Evolutionary conservation across 345 rosid genomes (phyloP).

Genomic region (Gossypium anomalum): DNA sequence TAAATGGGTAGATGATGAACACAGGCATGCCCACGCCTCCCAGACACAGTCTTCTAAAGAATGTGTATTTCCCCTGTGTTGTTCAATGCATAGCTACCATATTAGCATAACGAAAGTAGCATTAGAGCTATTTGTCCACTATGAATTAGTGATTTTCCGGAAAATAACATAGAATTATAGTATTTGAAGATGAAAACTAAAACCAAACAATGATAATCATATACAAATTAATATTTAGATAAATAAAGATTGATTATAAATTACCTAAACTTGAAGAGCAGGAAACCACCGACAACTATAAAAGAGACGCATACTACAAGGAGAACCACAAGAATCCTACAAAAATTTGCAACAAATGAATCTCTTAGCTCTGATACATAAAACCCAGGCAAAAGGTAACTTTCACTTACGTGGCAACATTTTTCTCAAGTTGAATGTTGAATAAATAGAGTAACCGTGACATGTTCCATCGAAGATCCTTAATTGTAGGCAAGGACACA

Average conservation of each 20-base stretch:
- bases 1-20: constrained; percentile 89
- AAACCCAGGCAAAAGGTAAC: constrained; percentile 3
- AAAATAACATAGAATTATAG: background rate
- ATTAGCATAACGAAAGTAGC: constrained; percentile 13
- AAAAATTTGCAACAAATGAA: constrained; percentile 21
- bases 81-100: constrained; percentile 16
- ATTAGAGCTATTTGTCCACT: background rate
- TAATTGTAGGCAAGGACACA: constrained; percentile 65
- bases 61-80: constrained; percentile 51
- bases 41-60: constrained; percentile 89
- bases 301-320: constrained; percentile 76
- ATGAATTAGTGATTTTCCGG: background rate
- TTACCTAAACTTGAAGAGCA: constrained; percentile 81
- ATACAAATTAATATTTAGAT: constrained; percentile 3
- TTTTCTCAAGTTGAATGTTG: constrained; percentile 87
- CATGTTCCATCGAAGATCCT: constrained; percentile 67
- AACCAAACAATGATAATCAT: background rate
- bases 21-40: constrained; percentile 98
- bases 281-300: constrained; percentile 73
- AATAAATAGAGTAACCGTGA: constrained; percentile 69
- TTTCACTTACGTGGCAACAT: constrained; percentile 78
- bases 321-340: constrained; percentile 79
- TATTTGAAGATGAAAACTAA: background rate
- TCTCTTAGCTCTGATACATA: constrained; percentile 4
- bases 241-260: constrained; percentile 2